Percentiles rank a stretch among this genome's conserved stretches.
Conservation (phyloP, 2,329 filamentous ascomycete species). For the Penicillium sp. region DNA sequence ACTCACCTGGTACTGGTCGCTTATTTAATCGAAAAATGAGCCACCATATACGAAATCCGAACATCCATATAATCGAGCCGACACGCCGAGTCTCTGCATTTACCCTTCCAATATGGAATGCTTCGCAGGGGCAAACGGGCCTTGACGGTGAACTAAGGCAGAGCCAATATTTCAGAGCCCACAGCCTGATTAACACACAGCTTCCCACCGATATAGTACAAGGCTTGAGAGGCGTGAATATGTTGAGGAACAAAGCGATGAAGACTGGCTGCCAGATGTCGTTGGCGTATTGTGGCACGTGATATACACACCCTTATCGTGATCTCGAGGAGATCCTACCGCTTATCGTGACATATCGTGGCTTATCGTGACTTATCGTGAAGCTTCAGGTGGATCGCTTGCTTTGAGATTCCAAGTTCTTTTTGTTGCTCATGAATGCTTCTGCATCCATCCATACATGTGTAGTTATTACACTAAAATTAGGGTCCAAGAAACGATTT, state of each 20-base stretch:
- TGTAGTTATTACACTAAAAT: too few relatives aligned
- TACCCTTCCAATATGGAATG: neutral
- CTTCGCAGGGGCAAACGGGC: too few relatives aligned
- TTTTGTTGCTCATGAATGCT: too few relatives aligned
- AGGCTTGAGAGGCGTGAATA: neutral
- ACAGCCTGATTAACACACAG: neutral
- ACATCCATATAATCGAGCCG: neutral
- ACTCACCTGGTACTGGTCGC: neutral
- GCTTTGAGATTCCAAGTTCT: too few relatives aligned
- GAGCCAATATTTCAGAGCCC: neutral
- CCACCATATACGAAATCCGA: neutral
- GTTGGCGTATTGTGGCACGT: neutral
- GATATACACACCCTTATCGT: neutral
- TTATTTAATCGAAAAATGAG: neutral
- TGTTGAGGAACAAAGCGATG: neutral
- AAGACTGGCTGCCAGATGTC: neutral
- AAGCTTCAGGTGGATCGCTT: too few relatives aligned
- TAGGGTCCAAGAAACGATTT: too few relatives aligned
- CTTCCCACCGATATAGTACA: neutral
- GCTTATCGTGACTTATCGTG: too few relatives aligned
- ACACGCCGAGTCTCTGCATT: neutral
- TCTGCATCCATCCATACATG: too few relatives aligned
- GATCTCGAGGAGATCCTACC: too few relatives aligned
- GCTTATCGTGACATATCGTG: too few relatives aligned
- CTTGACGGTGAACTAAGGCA: neutral